phyloP scores from a whole-genome alignment of 208 protist species.

The Crithidia mellificae region DNA sequence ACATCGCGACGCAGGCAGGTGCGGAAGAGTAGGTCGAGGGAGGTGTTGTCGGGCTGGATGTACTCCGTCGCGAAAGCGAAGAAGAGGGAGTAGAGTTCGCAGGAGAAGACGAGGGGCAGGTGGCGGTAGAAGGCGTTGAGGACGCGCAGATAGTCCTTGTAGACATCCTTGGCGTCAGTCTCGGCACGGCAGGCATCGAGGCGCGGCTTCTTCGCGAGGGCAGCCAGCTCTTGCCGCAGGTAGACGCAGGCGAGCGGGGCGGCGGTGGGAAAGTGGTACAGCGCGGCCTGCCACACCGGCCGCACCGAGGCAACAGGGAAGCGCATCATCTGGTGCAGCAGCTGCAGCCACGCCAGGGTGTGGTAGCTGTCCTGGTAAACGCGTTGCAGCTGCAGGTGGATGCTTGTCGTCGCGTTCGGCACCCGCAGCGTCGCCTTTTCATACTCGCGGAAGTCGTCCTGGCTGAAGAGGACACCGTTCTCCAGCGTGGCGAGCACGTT shows the following conservation, averaged over 20 bases:
- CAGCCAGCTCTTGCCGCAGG: conserved; percentile 60
- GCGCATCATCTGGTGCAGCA: conserved; percentile 57
- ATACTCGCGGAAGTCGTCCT: conserved; percentile 23
- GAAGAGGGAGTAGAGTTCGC: conserved; percentile 78
- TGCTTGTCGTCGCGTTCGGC: conserved; percentile 62
- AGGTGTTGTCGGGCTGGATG: conserved; percentile 60
- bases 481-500: conserved; percentile 67
- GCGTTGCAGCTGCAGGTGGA: conserved; percentile 39
- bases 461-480: conserved; percentile 16
- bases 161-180: conserved; percentile 59
- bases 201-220: conserved; percentile 34
- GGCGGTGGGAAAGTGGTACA: conserved; percentile 76
- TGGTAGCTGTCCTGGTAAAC: conserved; percentile 65
- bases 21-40: conserved; percentile 61
- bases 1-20: conserved; percentile 66
- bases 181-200: conserved; percentile 63
- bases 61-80: conserved; percentile 64
- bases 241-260: conserved; percentile 57
- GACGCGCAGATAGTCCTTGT: conserved; percentile 62
- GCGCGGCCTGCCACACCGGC: conserved; percentile 65
- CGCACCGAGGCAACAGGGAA: conserved; percentile 76
- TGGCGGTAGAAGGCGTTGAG: conserved; percentile 84
- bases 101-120: conserved; percentile 67
- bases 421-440: conserved; percentile 41
- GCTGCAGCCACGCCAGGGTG: conserved; percentile 63